These are phyloP conservation scores for Tetratostichococcus sp. DNA, from an alignment of 139 green algal species.

Conservation along the genomic window DNA sequence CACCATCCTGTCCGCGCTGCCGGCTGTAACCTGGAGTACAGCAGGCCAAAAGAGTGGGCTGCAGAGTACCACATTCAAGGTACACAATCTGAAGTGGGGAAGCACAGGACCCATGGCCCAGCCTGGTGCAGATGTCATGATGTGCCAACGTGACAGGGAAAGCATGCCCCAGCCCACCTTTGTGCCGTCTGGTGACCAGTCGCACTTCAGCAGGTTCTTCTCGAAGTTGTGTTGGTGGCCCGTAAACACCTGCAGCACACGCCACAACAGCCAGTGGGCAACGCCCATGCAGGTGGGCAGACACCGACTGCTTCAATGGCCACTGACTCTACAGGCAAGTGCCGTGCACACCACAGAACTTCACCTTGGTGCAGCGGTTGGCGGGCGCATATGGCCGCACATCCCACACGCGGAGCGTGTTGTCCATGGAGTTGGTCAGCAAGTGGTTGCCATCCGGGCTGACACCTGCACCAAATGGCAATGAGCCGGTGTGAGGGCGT, in stretches of 20 bases:
- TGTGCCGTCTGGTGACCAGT: conserved; percentile 79
- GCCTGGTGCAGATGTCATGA: too few species aligned
- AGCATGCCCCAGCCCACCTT: conserved; percentile 9
- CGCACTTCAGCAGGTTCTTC: conserved; percentile 87
- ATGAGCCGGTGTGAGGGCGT: too few species aligned
- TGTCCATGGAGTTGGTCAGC: conserved; percentile 95
- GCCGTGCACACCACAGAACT: not conserved
- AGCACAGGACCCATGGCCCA: too few species aligned
- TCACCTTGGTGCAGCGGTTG: conserved; percentile 68
- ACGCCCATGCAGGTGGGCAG: too few species aligned
- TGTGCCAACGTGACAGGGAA: too few species aligned
- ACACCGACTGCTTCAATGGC: too few species aligned
- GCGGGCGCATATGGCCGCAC: conserved; percentile 83
- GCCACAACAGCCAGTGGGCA: too few species aligned
- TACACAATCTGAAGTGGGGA: too few species aligned
- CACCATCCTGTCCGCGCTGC: conserved; percentile 84
- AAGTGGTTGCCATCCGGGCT: conserved; percentile 82
- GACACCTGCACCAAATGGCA: conserved; percentile 20
- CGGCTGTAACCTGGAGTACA: conserved; percentile 59
- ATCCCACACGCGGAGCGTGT: conserved; percentile 84
- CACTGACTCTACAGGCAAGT: too few species aligned
- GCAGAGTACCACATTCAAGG: too few species aligned
- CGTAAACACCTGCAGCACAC: conserved; percentile 38
- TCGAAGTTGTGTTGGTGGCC: conserved; percentile 90
- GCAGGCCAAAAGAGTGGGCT: too few species aligned